Evolutionary conservation across 2,329 filamentous ascomycete species (phyloP), one percentile per base, ranked within the genome.

Genomic region (Fusarium anthophilum): DNA sequence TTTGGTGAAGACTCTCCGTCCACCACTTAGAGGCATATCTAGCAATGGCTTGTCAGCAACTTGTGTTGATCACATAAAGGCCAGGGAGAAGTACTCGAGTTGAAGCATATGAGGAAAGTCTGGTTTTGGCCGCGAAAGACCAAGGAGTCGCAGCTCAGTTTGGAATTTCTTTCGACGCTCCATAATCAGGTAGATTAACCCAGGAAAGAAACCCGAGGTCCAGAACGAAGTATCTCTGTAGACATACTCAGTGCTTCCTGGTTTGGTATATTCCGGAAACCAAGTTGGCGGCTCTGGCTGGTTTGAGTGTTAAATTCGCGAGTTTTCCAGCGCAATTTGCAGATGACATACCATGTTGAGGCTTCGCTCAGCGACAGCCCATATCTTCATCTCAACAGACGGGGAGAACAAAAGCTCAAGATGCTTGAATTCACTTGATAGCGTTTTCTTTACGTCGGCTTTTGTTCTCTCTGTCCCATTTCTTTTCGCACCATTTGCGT

Each of bases 1-100:
- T 83, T 47, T 75, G 63, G 74, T 84, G 77, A 13, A 84, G 75
- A 15, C 62, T 69, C 6, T 41, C 45, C 0, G 74, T 68, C 70
- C 70, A 70, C 48, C 67, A 47, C 57, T 48, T 72, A 60, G 28
- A 54, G 0, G 45, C 62, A 20, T 44, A 50, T 50, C 62, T 65
- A n/a, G 2, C 5, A 10, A n/a, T 37, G 0, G 11, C n/a, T 10
- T 6, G 10, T 53, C n/a, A 53, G 50, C 13, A 20, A 15, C 2
- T 0, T 14, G 2, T 2, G n/a, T 26, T 6, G 4, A 3, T 8
- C 2, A 8, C 12, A 15, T 3, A 8, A 15, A 0, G 17, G 30
- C 11, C 11, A 22, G 18, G 6, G 32, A 3, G 32, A 3, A 26
- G 12, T 53, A 53, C 50, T 53, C 50, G 0, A 53, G 50, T 8